A percentile compares a stretch with the other conserved stretches of the same genome.
These are phyloP conservation scores for Cicer yamashitae DNA, from an alignment of 306 rosid species.

Conservation along the genomic window DNA sequence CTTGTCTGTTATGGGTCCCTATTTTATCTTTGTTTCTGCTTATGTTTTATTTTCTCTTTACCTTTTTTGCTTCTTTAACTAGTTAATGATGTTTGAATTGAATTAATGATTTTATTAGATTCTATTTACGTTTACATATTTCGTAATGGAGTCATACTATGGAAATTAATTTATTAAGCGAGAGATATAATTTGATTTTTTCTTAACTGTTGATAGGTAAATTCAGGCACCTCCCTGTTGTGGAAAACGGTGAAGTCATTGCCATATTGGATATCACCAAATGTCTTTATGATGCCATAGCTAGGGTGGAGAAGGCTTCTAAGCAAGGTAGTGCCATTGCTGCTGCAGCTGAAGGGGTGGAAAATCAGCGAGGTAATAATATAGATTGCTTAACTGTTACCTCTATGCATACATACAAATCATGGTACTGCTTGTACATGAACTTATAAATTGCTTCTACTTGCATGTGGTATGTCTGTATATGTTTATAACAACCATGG, in stretches of 20 bases:
- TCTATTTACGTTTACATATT: background rate
- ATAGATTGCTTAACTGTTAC: conserved; percentile 59
- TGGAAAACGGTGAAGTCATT: conserved; percentile 93
- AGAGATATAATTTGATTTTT: conserved; percentile 26
- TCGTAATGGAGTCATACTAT: conserved; percentile 19
- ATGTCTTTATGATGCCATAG: conserved; percentile 96
- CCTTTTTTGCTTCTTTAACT: conserved; percentile 31
- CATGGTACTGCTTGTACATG: conserved; percentile 24
- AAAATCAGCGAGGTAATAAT: conserved; percentile 68
- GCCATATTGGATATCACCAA: conserved; percentile 91
- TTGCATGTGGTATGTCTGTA: conserved; percentile 12
- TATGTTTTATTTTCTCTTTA: background rate
- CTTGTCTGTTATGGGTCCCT: conserved; percentile 3
- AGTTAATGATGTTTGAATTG: conserved; percentile 7
- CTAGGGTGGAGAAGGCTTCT: conserved; percentile 94
- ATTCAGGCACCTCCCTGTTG: conserved; percentile 99
- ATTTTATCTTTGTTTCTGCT: background rate
- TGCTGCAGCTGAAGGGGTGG: conserved; percentile 96
- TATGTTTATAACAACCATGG: conserved; percentile 24
- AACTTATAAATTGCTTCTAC: conserved; percentile 33
- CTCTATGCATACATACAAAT: conserved; percentile 29
- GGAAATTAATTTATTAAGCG: conserved; percentile 31
- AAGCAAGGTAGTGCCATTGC: conserved; percentile 94
- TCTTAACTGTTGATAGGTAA: conserved; percentile 64
- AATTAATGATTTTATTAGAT: conserved; percentile 29